Conservation (phyloP, 2,329 filamentous ascomycete genomes). For the Trichoderma asperellum region DNA sequence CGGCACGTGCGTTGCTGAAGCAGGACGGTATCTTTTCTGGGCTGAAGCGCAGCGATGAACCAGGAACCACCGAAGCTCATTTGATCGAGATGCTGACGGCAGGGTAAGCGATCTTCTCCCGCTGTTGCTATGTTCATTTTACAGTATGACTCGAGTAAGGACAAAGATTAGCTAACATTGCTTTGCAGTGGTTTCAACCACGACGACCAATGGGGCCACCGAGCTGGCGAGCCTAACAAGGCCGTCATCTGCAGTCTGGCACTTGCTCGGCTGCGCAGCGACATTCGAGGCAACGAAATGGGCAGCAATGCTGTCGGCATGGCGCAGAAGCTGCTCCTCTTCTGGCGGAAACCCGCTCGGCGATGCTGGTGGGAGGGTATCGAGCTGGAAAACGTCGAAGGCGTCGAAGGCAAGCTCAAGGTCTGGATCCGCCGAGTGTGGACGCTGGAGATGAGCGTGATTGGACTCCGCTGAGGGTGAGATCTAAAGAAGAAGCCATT, state of each 20-base stretch:
- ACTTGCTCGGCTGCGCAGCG: conserved; percentile 87
- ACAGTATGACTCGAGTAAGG: neutral
- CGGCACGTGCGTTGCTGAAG: conserved; percentile 79
- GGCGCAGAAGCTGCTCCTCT: conserved; percentile 96
- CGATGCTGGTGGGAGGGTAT: conserved; percentile 99
- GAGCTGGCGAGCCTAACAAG: conserved; percentile 97
- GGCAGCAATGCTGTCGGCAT: conserved; percentile 86
- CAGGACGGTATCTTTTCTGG: conserved; percentile 97
- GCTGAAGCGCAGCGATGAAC: conserved; percentile 90
- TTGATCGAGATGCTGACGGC: conserved; percentile 99
- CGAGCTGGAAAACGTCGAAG: conserved; percentile 85
- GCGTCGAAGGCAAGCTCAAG: conserved; percentile 89
- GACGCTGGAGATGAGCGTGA: conserved; percentile 98
- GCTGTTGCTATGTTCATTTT: neutral
- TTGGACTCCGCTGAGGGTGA: conserved; percentile 69
- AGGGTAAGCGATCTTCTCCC: conserved; percentile 65
- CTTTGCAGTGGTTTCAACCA: conserved; percentile 84
- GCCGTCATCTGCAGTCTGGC: conserved; percentile 97
- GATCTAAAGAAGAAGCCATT: neutral
- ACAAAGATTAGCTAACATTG: neutral
- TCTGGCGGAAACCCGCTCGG: conserved; percentile 96
- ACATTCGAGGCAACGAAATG: conserved; percentile 79
- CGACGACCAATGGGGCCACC: conserved; percentile 93
- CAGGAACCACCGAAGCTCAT: conserved; percentile 95
- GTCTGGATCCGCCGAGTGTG: conserved; percentile 98